Percentiles rank a stretch among this genome's conserved stretches.
These are phyloP conservation scores for Melampsora larici-populina DNA, from an alignment of 1,284 basidiomycete genomes.

Conservation along the genomic window DNA sequence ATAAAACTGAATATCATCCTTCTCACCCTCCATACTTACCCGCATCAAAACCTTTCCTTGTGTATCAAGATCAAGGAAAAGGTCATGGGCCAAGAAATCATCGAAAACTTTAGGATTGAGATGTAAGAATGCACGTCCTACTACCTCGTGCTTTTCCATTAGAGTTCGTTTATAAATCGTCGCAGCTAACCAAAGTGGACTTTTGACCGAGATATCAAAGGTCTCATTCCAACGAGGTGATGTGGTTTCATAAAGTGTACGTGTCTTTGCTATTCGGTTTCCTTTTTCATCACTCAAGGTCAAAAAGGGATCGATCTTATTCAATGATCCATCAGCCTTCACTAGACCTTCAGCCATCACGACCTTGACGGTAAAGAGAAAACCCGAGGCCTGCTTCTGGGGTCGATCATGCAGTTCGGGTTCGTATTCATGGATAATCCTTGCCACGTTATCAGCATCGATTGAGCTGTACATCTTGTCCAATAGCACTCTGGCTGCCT, in stretches of 20 bases:
- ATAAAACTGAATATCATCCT: slow-evolving; percentile 95
- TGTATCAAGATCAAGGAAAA: slow-evolving; percentile 87
- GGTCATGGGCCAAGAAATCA: slow-evolving; percentile 83
- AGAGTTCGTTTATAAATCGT: slow-evolving; percentile 86
- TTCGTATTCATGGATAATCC: slow-evolving; percentile 59
- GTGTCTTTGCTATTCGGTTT: slow-evolving; percentile 83
- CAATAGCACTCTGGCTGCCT: slow-evolving; percentile 80
- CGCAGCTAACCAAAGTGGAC: slow-evolving; percentile 89
- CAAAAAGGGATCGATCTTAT: slow-evolving; percentile 81
- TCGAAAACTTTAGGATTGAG: slow-evolving; percentile 83
- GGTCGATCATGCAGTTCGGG: slow-evolving; percentile 51
- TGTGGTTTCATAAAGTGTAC: slow-evolving; percentile 87
- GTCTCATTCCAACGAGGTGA: slow-evolving; percentile 96
- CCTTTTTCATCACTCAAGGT: slow-evolving; percentile 91
- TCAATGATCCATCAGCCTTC: slow-evolving; percentile 67
- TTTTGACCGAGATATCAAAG: slow-evolving; percentile 79
- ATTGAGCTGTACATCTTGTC: slow-evolving; percentile 92
- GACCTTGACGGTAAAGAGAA: slow-evolving; percentile 91
- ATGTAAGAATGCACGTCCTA: slow-evolving; percentile 87
- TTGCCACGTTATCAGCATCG: slow-evolving; percentile 81
- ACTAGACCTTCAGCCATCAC: slow-evolving; percentile 80
- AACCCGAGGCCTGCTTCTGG: slow-evolving; percentile 57
- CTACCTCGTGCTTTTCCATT: slow-evolving; percentile 66
- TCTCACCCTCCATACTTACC: slow-evolving; percentile 97
- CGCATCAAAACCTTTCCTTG: slow-evolving; percentile 79